Conservation (phyloP, 345 rosid genomes). For the Alliaria petiolata region DNA sequence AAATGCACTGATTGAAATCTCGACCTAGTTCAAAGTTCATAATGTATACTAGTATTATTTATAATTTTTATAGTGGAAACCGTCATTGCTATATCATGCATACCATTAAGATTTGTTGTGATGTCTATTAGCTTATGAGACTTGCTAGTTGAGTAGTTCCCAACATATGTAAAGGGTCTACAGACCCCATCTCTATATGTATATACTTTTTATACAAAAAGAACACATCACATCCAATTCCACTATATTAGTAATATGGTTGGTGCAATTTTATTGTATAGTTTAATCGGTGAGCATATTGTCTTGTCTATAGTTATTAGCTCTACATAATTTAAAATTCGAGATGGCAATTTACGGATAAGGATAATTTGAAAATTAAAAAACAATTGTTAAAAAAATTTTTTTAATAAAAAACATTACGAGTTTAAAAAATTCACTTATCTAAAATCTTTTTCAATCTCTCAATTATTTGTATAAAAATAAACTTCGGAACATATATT, state of each 20-base stretch:
- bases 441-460: no score
- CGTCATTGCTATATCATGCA: constrained; percentile 2
- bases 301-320: neutral
- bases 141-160: constrained; percentile 14
- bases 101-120: neutral
- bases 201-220: neutral
- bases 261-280: neutral
- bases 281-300: neutral
- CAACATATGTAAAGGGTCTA: constrained; percentile 2
- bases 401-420: no score
- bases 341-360: no score
- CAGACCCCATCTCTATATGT: neutral
- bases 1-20: neutral
- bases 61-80: neutral
- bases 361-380: no score
- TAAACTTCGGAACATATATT: no score
- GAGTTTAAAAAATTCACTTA: no score
- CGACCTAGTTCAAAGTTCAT: neutral
- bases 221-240: neutral
- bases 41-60: neutral
- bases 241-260: neutral
- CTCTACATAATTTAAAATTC: no score
- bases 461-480: no score
- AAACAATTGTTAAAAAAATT: no score
- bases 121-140: neutral